A percentile compares a stretch with the other conserved stretches of the same genome.
Conservation (phyloP, 176 grass and related monocot species). For the Tuctoria greenei region DNA sequence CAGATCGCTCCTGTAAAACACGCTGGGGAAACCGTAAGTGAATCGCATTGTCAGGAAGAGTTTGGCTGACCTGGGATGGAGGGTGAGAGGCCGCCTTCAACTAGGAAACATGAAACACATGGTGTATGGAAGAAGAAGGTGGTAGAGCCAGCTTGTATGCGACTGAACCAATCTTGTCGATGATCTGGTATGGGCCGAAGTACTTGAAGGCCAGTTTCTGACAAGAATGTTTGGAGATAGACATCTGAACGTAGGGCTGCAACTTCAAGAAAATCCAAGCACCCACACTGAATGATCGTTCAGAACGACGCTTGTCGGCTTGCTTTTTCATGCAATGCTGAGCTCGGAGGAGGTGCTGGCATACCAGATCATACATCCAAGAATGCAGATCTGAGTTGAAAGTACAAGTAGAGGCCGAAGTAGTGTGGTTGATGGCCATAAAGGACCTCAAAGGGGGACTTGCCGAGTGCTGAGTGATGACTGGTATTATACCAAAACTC, state of each 20-base stretch:
- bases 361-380: not conserved
- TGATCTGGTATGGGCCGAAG: too few relatives aligned
- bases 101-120: too few relatives aligned
- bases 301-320: not conserved
- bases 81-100: too few relatives aligned
- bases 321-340: not conserved
- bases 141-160: too few relatives aligned
- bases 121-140: too few relatives aligned
- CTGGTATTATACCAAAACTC: not conserved
- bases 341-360: not conserved
- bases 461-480: not conserved
- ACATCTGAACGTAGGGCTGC: not conserved
- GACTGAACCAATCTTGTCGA: too few relatives aligned
- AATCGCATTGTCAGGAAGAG: too few relatives aligned
- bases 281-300: not conserved
- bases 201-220: too few relatives aligned
- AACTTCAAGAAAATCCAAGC: not conserved
- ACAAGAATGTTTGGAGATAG: too few relatives aligned
- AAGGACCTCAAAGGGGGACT: not conserved
- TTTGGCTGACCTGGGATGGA: too few relatives aligned
- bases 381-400: not conserved
- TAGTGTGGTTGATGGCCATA: not conserved
- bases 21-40: too few relatives aligned
- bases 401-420: not conserved
- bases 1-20: too few relatives aligned